Conservation (phyloP, 768 basidiomycete species). For the Tephrocybe sp. region DNA sequence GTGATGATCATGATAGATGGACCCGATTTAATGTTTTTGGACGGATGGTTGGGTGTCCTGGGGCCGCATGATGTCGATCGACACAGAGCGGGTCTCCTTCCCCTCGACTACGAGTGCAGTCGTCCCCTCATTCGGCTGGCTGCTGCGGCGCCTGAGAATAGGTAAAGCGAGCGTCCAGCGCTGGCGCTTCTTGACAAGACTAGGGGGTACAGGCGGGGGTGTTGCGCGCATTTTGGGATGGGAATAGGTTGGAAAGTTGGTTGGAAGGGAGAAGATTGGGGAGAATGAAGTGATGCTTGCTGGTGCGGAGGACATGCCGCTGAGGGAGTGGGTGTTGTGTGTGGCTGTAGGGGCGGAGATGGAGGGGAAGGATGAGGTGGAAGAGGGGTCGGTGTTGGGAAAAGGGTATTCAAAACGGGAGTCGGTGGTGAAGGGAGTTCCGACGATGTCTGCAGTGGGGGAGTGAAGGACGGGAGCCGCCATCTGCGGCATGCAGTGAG, state of each 20-base stretch:
- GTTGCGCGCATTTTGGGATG: conserved; percentile 22
- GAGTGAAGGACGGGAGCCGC: conserved; percentile 21
- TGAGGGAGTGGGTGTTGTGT: conserved; percentile 5
- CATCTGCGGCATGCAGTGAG: background rate
- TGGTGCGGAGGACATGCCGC: conserved; percentile 15
- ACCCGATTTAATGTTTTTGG: too few species aligned
- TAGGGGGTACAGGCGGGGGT: conserved; percentile 27
- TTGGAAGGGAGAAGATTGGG: conserved; percentile 10
- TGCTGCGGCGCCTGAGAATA: conserved; percentile 11
- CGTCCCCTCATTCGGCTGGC: background rate
- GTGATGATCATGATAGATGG: too few species aligned
- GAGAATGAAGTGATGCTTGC: conserved; percentile 13
- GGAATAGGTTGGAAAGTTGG: conserved; percentile 8
- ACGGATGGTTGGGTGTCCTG: background rate
- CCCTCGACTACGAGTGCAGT: background rate
- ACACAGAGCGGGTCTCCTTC: background rate
- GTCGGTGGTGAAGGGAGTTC: conserved; percentile 33
- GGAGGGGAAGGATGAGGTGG: conserved; percentile 11
- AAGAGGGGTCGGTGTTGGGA: conserved; percentile 8
- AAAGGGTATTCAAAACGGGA: conserved; percentile 34
- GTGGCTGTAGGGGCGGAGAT: conserved; percentile 7
- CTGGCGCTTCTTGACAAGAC: conserved; percentile 26
- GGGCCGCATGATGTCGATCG: background rate
- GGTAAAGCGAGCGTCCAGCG: conserved; percentile 19
- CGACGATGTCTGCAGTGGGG: conserved; percentile 28